Conservation (phyloP, 208 protist species). For the Trypanosoma theileri region DNA sequence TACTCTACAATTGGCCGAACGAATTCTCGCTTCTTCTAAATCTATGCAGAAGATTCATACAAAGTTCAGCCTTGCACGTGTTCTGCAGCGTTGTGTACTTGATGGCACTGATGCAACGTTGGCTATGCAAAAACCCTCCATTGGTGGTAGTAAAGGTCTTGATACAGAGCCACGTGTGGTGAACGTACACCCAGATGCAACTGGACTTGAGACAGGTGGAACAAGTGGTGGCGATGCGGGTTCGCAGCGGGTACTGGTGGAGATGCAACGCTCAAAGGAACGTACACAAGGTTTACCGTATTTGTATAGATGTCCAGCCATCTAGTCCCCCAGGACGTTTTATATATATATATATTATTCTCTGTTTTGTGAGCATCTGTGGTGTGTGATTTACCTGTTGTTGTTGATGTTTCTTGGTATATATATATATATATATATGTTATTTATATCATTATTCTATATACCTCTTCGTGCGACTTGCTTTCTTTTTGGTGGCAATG, state of each 20-base stretch:
- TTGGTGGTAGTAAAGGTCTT: conserved; percentile 21
- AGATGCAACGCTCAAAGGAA: conserved; percentile 84
- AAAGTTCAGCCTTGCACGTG: conserved; percentile 75
- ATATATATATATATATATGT: conserved; percentile 9
- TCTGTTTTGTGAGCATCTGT: background rate
- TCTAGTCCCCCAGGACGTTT: conserved; percentile 42
- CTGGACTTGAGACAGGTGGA: conserved; percentile 3
- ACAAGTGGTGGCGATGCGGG: conserved; percentile 15
- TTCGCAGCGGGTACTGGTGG: conserved; percentile 52
- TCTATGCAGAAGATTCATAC: conserved; percentile 89
- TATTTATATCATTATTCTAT: background rate
- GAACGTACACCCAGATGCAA: conserved; percentile 50
- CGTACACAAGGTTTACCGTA: conserved; percentile 88
- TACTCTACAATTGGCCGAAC: conserved; percentile 75
- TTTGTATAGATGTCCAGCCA: conserved; percentile 91
- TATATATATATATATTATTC: conserved; percentile 11
- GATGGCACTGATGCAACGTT: conserved; percentile 50
- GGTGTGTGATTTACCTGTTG: background rate
- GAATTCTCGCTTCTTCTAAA: conserved; percentile 74
- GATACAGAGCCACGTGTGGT: conserved; percentile 44
- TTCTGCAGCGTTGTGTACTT: conserved; percentile 78
- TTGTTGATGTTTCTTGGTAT: background rate
- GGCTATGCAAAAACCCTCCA: conserved; percentile 30
- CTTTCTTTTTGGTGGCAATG: background rate
- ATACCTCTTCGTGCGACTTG: too few relatives aligned